Conservation (phyloP, 2,329 filamentous ascomycete species). For the Byssothecium circinans region DNA sequence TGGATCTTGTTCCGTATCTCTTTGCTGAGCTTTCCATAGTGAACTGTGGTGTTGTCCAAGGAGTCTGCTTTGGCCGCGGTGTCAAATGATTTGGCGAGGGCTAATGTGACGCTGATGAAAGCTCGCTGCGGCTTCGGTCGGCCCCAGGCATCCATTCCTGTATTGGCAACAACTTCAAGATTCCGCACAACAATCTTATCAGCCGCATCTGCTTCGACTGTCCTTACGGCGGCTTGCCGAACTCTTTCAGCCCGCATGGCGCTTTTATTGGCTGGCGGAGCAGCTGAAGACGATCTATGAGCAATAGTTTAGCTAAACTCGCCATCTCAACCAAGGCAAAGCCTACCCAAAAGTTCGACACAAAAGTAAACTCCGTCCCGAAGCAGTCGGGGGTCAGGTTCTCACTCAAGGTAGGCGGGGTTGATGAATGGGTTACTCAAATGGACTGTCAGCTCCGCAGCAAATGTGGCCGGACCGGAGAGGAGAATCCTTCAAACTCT, state of each 20-base stretch:
- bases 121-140: constrained; percentile 65
- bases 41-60: constrained; percentile 70
- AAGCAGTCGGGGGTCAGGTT: too few species aligned
- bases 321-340: too few species aligned
- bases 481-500: too few species aligned
- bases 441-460: too few species aligned
- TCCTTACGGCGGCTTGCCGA: constrained; percentile 21
- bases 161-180: constrained; percentile 59
- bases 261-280: background rate
- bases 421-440: too few species aligned
- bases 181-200: constrained; percentile 62
- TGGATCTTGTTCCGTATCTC: constrained; percentile 46
- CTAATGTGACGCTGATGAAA: constrained; percentile 62
- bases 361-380: too few species aligned
- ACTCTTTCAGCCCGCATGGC: constrained; percentile 1
- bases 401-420: too few species aligned
- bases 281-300: background rate
- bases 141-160: constrained; percentile 70
- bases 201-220: constrained; percentile 16
- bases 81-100: constrained; percentile 59
- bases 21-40: constrained; percentile 74
- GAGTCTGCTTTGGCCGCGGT: constrained; percentile 61
- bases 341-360: too few species aligned
- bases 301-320: background rate
- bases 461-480: too few species aligned